Percentiles rank a stretch among this genome's conserved stretches.
Evolutionary conservation across 108 stramenopile genomes (phyloP).

Genomic region (Mayamaea pseudoterrestris): DNA sequence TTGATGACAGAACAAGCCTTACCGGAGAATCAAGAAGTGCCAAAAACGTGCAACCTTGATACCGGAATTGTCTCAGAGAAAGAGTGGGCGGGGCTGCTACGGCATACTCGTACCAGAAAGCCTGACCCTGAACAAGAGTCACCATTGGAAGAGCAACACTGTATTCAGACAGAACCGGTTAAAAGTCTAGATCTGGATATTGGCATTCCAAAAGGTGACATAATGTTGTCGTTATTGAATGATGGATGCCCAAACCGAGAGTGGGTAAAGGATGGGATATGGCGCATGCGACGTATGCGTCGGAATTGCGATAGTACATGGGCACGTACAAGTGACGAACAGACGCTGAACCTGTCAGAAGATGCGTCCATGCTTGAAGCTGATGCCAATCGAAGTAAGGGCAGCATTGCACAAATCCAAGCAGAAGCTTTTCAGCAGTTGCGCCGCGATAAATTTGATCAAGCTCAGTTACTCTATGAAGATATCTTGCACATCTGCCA

Average conservation of each 20-base stretch:
- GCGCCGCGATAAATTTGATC: constrained; percentile 29
- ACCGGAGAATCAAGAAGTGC: too few species aligned
- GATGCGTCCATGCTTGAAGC: constrained; percentile 16
- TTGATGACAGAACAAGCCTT: too few species aligned
- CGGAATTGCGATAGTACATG: constrained; percentile 9
- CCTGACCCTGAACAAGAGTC: too few species aligned
- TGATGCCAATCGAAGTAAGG: constrained; percentile 13
- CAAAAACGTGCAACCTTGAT: too few species aligned
- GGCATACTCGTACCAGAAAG: too few species aligned
- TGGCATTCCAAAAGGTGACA: constrained; percentile 40
- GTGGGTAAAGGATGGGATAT: constrained; percentile 25
- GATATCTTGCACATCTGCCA: constrained; percentile 17
- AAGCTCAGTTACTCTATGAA: constrained; percentile 24
- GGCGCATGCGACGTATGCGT: constrained; percentile 25
- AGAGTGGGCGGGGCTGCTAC: too few species aligned
- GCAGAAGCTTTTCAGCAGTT: constrained; percentile 19
- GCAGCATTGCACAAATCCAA: constrained; percentile 14
- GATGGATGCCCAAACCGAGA: constrained; percentile 19
- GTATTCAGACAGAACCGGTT: too few species aligned
- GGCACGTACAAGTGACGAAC: not conserved
- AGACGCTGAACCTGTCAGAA: not conserved
- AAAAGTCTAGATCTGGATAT: constrained; percentile 21
- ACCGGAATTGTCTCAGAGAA: too few species aligned
- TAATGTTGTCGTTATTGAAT: constrained; percentile 27
- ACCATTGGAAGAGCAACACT: too few species aligned